phyloP scores from a whole-genome alignment of 805 yeast species.

The Zygoascus biomembranicola region DNA sequence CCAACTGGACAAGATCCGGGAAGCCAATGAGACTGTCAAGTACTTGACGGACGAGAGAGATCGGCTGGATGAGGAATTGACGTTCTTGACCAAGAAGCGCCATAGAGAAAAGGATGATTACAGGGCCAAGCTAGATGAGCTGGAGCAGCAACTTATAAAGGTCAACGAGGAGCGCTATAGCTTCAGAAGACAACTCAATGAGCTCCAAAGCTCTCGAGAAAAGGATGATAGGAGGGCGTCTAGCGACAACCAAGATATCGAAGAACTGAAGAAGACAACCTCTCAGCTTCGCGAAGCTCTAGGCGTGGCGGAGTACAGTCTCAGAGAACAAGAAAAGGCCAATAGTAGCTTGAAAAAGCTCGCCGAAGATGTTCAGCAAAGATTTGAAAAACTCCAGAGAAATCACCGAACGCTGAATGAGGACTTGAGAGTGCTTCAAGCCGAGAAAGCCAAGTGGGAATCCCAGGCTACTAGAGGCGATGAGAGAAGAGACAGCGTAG shows the following conservation, averaged over 20 bases:
- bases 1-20: slow-evolving; percentile 43
- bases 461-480: not conserved
- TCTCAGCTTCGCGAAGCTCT: slow-evolving; percentile 19
- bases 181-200: slow-evolving; percentile 14
- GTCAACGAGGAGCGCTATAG: slow-evolving; percentile 32
- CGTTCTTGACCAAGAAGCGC: slow-evolving; percentile 42
- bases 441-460: slow-evolving; percentile 16
- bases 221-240: slow-evolving; percentile 18
- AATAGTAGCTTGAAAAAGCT: slow-evolving; percentile 27
- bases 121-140: slow-evolving; percentile 35
- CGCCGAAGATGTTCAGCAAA: slow-evolving; percentile 29
- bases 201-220: slow-evolving; percentile 19
- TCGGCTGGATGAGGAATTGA: slow-evolving; percentile 46
- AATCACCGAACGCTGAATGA: slow-evolving; percentile 27
- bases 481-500: not conserved
- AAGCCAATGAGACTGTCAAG: slow-evolving; percentile 44
- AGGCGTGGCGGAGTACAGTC: slow-evolving; percentile 20
- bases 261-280: slow-evolving; percentile 15
- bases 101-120: slow-evolving; percentile 62
- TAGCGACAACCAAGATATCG: slow-evolving; percentile 24
- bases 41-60: slow-evolving; percentile 53
- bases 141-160: slow-evolving; percentile 29
- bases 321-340: slow-evolving; percentile 25
- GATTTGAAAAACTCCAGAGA: slow-evolving; percentile 29
- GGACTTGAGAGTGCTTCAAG: slow-evolving; percentile 26